Base-by-base conservation (phyloP, 192 early-diverging fungal genomes). In the Entrophospora sp. region DNA sequence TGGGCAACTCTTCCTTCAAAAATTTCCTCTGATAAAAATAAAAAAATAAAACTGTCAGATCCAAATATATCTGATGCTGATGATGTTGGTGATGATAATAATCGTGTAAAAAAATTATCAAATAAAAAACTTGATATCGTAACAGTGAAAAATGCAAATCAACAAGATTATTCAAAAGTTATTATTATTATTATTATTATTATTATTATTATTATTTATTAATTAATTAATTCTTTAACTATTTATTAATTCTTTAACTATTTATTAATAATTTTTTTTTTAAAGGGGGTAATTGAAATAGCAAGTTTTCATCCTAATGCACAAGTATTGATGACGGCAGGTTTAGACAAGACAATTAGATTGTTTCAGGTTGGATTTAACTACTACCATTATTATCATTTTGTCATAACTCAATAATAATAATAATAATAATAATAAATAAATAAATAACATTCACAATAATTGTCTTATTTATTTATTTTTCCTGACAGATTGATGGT, bases 401-500 rank as follows among this genome's bases (percentile, higher is more conserved):
- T 16, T 2, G 8, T 59, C 12, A 37, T 36, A 4, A 22, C 8
- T 10, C 18, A 16, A 4, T 57, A 36, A 49, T 22, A 28, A 38
- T 61, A 61, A 51, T 44, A 4, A 25, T 46, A 75, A 18, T 49
- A 45, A 18, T 14, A 14, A 9, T 51, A 12, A 52, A 52, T 22
- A 18, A 46, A 32, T 36, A 27, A 46, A 92, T n/a, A n/a, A n/a
- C n/a, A n/a, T n/a, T n/a, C n/a, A n/a, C n/a, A n/a, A n/a, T n/a
- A n/a, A n/a, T n/a, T n/a, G n/a, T n/a, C n/a, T n/a, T n/a, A n/a
- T n/a, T n/a, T n/a, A n/a, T n/a, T n/a, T n/a, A n/a, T n/a, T n/a
- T n/a, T n/a, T n/a, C n/a, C n/a, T n/a, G n/a, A n/a, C n/a, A n/a
- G 51, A 81, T 96, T 5, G 95, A 98, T 56, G 95, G 95, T 20